Percentiles rank a stretch among this genome's conserved stretches.
Conservation (phyloP, 257 asterid genomes). For the Primulina tabacum region DNA sequence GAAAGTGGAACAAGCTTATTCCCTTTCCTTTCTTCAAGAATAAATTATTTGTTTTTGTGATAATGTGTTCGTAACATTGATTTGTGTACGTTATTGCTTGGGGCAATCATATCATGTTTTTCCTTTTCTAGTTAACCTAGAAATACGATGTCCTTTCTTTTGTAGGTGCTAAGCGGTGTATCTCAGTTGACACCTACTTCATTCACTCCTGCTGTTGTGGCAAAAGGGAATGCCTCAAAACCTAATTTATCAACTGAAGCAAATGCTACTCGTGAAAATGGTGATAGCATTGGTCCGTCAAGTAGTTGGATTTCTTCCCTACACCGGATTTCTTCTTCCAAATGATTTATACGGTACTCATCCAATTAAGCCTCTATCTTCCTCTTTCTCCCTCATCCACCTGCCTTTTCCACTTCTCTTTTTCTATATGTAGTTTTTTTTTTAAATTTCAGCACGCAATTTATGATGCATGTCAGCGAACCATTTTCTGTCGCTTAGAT, state of each 20-base stretch:
- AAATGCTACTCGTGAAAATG: conserved; percentile 55
- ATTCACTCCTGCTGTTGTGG: conserved; percentile 52
- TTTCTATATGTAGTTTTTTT: background rate
- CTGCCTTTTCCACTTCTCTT: conserved; percentile 22
- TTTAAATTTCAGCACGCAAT: background rate
- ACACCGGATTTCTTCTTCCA: conserved; percentile 87
- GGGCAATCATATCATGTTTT: background rate
- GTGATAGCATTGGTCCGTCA: conserved; percentile 65
- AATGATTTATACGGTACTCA: conserved; percentile 45
- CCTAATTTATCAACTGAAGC: conserved; percentile 61
- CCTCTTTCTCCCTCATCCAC: background rate
- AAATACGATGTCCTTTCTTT: conserved; percentile 16
- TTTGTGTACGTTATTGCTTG: conserved; percentile 20
- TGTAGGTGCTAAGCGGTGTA: conserved; percentile 54
- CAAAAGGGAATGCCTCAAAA: conserved; percentile 58
- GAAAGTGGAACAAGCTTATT: background rate
- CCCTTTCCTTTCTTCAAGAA: conserved; percentile 7
- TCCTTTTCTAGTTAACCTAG: conserved; percentile 13
- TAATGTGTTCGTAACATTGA: background rate
- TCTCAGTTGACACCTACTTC: conserved; percentile 65
- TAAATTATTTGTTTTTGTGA: background rate
- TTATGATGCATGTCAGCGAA: background rate
- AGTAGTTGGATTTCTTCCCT: conserved; percentile 90
- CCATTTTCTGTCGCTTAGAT: background rate
- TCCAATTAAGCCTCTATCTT: background rate